Base-by-base conservation (phyloP, 345 rosid genomes). In the Passiflora organensis region DNA sequence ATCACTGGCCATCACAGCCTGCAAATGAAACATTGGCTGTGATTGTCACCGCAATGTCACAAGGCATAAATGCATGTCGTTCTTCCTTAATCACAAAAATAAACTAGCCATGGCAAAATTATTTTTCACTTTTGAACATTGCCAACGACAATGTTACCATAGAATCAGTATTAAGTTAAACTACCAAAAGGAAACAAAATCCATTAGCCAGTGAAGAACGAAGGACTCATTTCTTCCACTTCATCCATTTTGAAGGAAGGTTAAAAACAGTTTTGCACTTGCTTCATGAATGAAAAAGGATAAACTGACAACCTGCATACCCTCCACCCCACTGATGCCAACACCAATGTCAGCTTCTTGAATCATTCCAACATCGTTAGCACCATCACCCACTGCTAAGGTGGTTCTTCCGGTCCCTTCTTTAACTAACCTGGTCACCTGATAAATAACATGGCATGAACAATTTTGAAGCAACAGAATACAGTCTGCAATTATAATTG, bases 1-100 rank as follows among this genome's bases (percentile, higher is more conserved):
- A 68, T 93, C 99, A 68, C 99, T 93, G 49, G 99, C 95, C 99
- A 93, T 93, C 57, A 93, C 99, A 64, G 99, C 99, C 99, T 94
- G 79, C 56, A 41, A 34, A 38, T 8, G 8, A 28, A 8, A 28
- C 3, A 8, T 28, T 28, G 34, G 3, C 34, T 28, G 3, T 28
- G 5, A 28, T 3, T 8, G 8, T 28, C 34, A 28, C 34, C 34
- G 8, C 5, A 28, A 28, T 28, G 34, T 28, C 5, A 28, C 34
- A 28, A 28, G 34, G 34, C 34, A 28, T 8, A 8, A 28, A 28
- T 28, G 34, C 34, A 28, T 28, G 34, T 28, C 8, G 34, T 8
- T 28, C 34, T 28, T 28, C 8, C 34, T 28, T 28, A 2, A 28
- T 8, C 34, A 28, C 34, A n/a, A n/a, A n/a, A 28, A 28, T 2